Evolutionary conservation across 352 stramenopile genomes (phyloP).

Genomic region (Pythium pyrilobum): DNA sequence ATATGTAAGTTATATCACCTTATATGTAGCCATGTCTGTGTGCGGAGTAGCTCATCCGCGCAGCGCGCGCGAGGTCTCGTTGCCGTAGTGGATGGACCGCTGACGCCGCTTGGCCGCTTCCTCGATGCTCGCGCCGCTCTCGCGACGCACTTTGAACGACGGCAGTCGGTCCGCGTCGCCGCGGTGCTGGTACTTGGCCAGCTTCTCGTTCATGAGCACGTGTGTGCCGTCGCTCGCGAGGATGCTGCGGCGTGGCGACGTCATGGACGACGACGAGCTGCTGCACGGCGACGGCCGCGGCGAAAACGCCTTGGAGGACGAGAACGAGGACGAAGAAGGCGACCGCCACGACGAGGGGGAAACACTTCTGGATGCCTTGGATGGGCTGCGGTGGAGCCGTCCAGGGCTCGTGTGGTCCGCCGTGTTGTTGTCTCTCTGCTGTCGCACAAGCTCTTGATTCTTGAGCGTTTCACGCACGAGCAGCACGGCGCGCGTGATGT

Average conservation of each 20-base stretch:
- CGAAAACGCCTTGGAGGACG: background rate
- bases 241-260: slow-evolving; percentile 34
- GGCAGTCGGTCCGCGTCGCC: slow-evolving; percentile 19
- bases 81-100: slow-evolving; percentile 15
- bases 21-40: slow-evolving; percentile 11
- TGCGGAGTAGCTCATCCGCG: background rate
- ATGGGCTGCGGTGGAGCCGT: background rate
- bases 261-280: background rate
- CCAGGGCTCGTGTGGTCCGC: background rate
- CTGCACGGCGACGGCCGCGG: slow-evolving; percentile 1
- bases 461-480: slow-evolving; percentile 21
- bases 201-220: slow-evolving; percentile 48
- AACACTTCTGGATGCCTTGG: background rate
- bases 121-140: slow-evolving; percentile 23
- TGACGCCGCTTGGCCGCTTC: slow-evolving; percentile 32
- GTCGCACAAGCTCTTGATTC: background rate
- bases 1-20: too few relatives aligned
- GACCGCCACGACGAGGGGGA: background rate
- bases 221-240: slow-evolving; percentile 41
- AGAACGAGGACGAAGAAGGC: background rate
- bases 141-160: slow-evolving; percentile 36
- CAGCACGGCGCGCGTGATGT: slow-evolving; percentile 34
- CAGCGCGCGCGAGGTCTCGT: slow-evolving; percentile 1
- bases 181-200: slow-evolving; percentile 37
- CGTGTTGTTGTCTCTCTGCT: slow-evolving; percentile 7